These are phyloP conservation scores for Salicornia ramosissima DNA, from an alignment of 148 eudicot genomes.

Conservation along the genomic window DNA sequence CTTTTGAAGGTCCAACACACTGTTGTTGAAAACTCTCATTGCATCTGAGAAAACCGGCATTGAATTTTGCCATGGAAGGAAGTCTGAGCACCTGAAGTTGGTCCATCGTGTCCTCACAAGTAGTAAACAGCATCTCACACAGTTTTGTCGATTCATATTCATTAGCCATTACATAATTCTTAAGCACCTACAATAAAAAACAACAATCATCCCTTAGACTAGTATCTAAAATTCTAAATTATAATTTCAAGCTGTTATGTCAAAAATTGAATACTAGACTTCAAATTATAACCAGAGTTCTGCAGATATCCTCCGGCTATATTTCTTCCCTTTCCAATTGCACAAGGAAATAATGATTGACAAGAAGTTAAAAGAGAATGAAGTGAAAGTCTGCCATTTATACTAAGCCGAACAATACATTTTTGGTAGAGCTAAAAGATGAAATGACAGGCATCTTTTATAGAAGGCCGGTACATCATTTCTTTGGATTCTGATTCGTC, in stretches of 20 bases:
- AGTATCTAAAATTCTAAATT: background rate
- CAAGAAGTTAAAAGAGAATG: background rate
- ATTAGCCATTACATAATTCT: constrained; percentile 67
- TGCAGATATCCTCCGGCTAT: background rate
- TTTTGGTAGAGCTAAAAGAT: background rate
- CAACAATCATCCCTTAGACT: background rate
- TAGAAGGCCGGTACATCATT: background rate
- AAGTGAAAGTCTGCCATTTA: background rate
- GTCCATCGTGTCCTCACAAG: constrained; percentile 94
- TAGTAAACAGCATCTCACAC: constrained; percentile 72
- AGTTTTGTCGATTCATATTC: constrained; percentile 81
- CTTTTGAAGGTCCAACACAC: constrained; percentile 95
- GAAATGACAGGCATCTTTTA: background rate
- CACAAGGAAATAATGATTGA: background rate
- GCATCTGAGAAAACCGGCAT: constrained; percentile 86
- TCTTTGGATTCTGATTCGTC: background rate
- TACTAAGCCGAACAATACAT: background rate
- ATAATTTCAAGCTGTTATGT: background rate
- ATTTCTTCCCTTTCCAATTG: background rate
- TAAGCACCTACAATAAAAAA: constrained; percentile 47
- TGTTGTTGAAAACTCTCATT: constrained; percentile 70
- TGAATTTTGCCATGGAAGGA: constrained; percentile 96
- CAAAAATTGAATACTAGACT: background rate
- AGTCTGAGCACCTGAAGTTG: constrained; percentile 90
- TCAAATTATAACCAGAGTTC: background rate